phyloP scores from a whole-genome alignment of 2,329 filamentous ascomycete genomes.

The Mycocentrospora acerina region DNA sequence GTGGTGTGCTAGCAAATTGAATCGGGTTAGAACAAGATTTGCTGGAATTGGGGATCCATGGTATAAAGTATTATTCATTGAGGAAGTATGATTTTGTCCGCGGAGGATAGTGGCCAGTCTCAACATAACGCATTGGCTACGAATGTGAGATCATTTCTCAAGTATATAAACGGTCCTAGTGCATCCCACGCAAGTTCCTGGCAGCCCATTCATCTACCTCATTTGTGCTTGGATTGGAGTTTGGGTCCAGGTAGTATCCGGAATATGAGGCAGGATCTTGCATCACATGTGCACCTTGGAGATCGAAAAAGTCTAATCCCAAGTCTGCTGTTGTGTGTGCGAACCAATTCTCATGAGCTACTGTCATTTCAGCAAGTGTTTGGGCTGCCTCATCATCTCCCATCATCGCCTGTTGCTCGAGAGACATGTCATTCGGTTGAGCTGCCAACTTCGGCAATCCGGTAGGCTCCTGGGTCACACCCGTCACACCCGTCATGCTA shows the following conservation, averaged over 20 bases:
- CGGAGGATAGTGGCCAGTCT: no score
- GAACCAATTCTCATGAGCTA: slow-evolving; percentile 24
- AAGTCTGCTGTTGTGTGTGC: slow-evolving; percentile 20
- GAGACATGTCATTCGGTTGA: slow-evolving; percentile 1
- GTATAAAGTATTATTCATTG: no score
- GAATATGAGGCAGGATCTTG: slow-evolving; percentile 9
- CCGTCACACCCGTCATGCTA: slow-evolving; percentile 21
- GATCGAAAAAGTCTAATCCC: slow-evolving; percentile 23
- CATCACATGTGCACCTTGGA: slow-evolving; percentile 1
- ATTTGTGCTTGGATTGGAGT: slow-evolving; percentile 1
- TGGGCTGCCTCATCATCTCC: slow-evolving; percentile 10
- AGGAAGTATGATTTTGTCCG: no score
- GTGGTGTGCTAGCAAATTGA: no score
- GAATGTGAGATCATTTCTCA: not conserved
- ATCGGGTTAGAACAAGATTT: no score
- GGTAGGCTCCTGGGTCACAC: slow-evolving; percentile 10
- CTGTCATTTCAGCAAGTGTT: slow-evolving; percentile 11
- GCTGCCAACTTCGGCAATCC: not conserved
- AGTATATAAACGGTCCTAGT: slow-evolving; percentile 4
- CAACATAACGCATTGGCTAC: no score
- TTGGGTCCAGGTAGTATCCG: slow-evolving; percentile 8
- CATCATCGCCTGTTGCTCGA: slow-evolving; percentile 4
- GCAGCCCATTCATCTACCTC: slow-evolving; percentile 26
- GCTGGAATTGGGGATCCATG: no score
- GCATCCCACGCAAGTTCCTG: slow-evolving; percentile 18